phyloP scores from a whole-genome alignment of 345 rosid genomes.

The Linum tenue region DNA sequence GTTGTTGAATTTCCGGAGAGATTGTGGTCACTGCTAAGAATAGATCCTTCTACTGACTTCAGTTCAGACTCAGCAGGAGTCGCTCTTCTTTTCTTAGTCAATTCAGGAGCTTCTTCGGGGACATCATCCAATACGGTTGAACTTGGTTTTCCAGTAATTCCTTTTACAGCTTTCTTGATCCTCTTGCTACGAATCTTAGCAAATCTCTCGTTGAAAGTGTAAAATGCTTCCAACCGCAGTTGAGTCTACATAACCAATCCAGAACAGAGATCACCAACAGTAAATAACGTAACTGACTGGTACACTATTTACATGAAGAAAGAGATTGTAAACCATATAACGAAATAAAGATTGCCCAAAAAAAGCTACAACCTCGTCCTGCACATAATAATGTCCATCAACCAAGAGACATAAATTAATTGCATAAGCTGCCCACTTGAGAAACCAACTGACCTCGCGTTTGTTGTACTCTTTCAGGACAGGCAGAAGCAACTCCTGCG shows the following conservation, averaged over 20 bases:
- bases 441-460: no score
- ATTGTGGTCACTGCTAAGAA: slow-evolving; percentile 19
- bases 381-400: no score
- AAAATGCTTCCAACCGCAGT: slow-evolving; percentile 91
- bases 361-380: slow-evolving; percentile 11
- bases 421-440: no score
- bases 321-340: background rate
- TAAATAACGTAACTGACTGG: background rate
- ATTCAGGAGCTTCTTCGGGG: slow-evolving; percentile 28
- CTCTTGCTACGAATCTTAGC: slow-evolving; percentile 93
- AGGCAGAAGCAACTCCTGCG: slow-evolving; percentile 71
- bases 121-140: slow-evolving; percentile 38
- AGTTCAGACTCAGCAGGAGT: slow-evolving; percentile 22
- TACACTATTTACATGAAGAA: background rate
- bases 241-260: slow-evolving; percentile 53
- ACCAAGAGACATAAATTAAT: no score
- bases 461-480: slow-evolving; percentile 88
- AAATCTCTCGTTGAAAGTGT: slow-evolving; percentile 87
- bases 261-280: slow-evolving; percentile 13
- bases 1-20: slow-evolving; percentile 27
- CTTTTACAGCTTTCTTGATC: slow-evolving; percentile 81
- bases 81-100: slow-evolving; percentile 30
- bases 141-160: slow-evolving; percentile 52
- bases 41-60: slow-evolving; percentile 21
- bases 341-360: background rate